Base-by-base conservation (phyloP, 805 yeast species). In the Yamadazyma philogaea region DNA sequence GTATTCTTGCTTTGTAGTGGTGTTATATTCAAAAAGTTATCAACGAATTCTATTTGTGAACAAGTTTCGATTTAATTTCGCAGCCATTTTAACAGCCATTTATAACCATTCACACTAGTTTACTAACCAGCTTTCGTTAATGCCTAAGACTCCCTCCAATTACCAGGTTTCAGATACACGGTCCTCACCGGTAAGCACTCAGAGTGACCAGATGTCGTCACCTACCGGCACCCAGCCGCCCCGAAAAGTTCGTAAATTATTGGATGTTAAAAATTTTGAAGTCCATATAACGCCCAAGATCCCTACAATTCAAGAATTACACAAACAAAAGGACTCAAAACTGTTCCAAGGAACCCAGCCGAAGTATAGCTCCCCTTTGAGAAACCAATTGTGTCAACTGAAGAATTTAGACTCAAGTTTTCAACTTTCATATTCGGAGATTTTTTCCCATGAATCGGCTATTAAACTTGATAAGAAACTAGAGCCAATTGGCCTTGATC, bases 251-350 rank as follows among this genome's bases (percentile, higher is more conserved):
- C 33, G 33, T 4, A 34, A 34, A 12, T 8, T 34, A 4, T 37
- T 37, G 19, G 27, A 37, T 28, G 17, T 37, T n/a, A 16, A 19
- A 17, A 31, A 31, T 14, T 15, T 28, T 11, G 30, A 19, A 12
- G 40, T 37, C 12, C 27, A 28, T 12, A 12, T 31, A 10, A 37
- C 26, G 11, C 37, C 37, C 17, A 34, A 21, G 21, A 37, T 37
- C 21, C 40, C 40, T 12, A 8, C 40, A n/a, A 15, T 24, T n/a
- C 37, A 21, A 21, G 15, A 19, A 14, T 21, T 15, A 20, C 16
- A n/a, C 22, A 34, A 21, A n/a, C 37, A 34, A 30, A 30, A 30
- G 6, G 33, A 7, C 8, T 8, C 33, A 6, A 16, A 30, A 30
- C 6, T 14, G 8, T 12, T 12, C 6, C 15, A 18, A n/a, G 17